Base-by-base conservation (phyloP, 2,329 filamentous ascomycete genomes). In the Hortaea sp. region DNA sequence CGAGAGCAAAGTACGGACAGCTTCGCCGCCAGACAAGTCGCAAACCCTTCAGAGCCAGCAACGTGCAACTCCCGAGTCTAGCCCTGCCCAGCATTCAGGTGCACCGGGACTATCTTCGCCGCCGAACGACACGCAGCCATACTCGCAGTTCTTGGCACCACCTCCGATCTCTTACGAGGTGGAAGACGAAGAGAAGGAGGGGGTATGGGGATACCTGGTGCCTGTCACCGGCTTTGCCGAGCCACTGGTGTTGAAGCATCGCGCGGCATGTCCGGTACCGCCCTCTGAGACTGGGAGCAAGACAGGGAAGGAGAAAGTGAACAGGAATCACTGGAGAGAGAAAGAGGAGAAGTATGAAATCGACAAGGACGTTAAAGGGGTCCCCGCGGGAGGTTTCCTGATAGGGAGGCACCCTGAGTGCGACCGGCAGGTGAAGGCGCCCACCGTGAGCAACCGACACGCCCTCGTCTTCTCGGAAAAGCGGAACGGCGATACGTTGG, bases 151-250 rank as follows among this genome's bases (percentile, higher is more conserved):
- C 59, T 69, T 86, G 34, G 82, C 87, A 54, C 81, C 84, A 2
- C 79, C 87, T 29, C 76, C 58, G 6, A 55, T 90, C 41, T 82
- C 82, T 7, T 85, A 89, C 52, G 88, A 94, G 47, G 85, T 94
- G 4, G 79, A 89, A 52, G 85, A 95, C 61, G 88, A 95, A 67
- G 79, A 77, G 48, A 76, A 78, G 40, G 85, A 94, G 63, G 88
- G 88, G 6, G 88, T 97, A 1, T 98, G 92, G 92, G 94, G 94
- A 9, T 98, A 97, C 60, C 73, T 98, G 5, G 79, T 95, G 45
- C 88, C 90, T 1, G 70, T 95, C 27, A 82, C 90, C 60, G 61
- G 63, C 27, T 47, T 50, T 10, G 44, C 43, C 7, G 69, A 84
- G 64, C 66, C 75, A 4, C 65, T 94, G 67, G 85, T 94, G 6